Base-by-base conservation (phyloP, 1,139 yeast genomes). In the Lodderomyces oxycetoniae region DNA sequence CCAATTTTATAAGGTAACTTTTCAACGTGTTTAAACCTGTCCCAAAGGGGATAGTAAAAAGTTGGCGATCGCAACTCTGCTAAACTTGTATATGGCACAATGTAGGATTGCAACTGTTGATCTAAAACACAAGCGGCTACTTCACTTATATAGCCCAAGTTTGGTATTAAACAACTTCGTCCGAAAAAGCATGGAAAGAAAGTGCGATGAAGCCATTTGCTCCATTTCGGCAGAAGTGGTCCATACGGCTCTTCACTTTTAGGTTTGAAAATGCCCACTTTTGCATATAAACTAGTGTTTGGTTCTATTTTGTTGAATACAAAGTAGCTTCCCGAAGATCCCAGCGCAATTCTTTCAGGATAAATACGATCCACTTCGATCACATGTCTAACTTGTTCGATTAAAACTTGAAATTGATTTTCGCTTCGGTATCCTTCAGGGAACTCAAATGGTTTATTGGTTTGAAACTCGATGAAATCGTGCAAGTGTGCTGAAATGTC, bases 171-270 rank as follows among this genome's bases (percentile, higher is more conserved):
- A 48, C 88, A 80, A 25, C 83, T 73, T 36, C 91, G 55, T 3
- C 91, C 89, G 56, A 82, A 82, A 49, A 79, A 81, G 48, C 88
- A 82, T 1, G 89, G 89, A 40, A 81, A 82, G 42, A 81, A 68
- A 20, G 81, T 82, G 41, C 89, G 57, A 50, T 82, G 89, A 6
- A 80, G 53, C 89, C 89, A 82, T 56, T 82, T 82, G 2, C 85
- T 74, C 88, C 89, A 79, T 52, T 82, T 82, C 0, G 89, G 89
- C 4, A 84, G 77, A 35, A 82, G 50, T 0, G 88, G 86, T 0
- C 89, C 91, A 49, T 82, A 82, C 0, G 89, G 91, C 45, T 82
- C 89, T 53, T 82, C 91, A 53, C 81, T 87, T 49, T 80, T 80
- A 5, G 91, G 91, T 50, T 82, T 82, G 62, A 82, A 82, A 3